Conservation (phyloP, 2,329 filamentous ascomycete genomes). For the Fusarium sp. region DNA sequence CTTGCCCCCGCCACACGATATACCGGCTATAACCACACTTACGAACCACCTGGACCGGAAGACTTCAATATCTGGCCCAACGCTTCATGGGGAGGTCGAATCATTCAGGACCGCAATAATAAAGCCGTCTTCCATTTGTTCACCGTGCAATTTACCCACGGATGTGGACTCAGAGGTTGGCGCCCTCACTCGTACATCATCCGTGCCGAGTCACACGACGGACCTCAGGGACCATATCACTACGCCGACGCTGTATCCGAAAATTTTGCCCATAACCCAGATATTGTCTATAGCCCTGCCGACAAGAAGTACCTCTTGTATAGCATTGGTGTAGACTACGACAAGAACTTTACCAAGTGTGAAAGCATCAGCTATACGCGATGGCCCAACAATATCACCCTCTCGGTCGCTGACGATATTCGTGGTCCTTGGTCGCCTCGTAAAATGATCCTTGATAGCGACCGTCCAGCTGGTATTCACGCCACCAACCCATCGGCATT, state of each 20-base stretch:
- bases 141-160: constrained; percentile 60
- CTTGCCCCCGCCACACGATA: constrained; percentile 57
- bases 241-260: constrained; percentile 58
- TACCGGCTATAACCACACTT: constrained; percentile 64
- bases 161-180: constrained; percentile 64
- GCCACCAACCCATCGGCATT: constrained; percentile 61
- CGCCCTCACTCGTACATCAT: constrained; percentile 61
- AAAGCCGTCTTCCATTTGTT: constrained; percentile 60
- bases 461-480: constrained; percentile 23
- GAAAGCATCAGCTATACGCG: constrained; percentile 30
- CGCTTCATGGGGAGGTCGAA: constrained; percentile 64
- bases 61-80: constrained; percentile 47
- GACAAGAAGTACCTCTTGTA: constrained; percentile 63
- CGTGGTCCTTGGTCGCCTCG: constrained; percentile 38
- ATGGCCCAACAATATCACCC: constrained; percentile 49
- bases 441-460: constrained; percentile 29
- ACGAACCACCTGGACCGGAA: constrained; percentile 51
- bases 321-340: constrained; percentile 56
- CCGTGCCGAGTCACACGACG: constrained; percentile 60
- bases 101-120: constrained; percentile 60
- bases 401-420: constrained; percentile 33
- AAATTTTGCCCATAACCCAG: constrained; percentile 64
- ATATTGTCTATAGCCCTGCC: constrained; percentile 59
- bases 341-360: constrained; percentile 9
- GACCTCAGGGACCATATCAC: constrained; percentile 61